These are phyloP conservation scores for Limtongozyma cylindracea DNA, from an alignment of 805 yeast genomes.

Conservation along the genomic window DNA sequence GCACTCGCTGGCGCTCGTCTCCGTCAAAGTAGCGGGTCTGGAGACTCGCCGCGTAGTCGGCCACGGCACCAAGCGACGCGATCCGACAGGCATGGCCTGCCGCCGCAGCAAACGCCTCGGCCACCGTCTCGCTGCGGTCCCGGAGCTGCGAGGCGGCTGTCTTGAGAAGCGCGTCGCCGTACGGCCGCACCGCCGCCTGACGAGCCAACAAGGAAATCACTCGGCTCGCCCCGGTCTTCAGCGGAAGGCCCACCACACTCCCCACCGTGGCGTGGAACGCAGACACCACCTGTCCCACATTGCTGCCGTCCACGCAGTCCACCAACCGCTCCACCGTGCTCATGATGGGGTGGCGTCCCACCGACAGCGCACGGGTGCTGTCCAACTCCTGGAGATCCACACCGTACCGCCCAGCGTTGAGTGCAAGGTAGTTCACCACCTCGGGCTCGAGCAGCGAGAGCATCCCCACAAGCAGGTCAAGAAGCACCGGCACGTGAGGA, in stretches of 20 bases:
- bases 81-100: slow-evolving; percentile 57
- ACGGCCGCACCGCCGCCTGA: slow-evolving; percentile 15
- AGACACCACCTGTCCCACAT: slow-evolving; percentile 20
- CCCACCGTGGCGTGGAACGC: slow-evolving; percentile 29
- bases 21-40: slow-evolving; percentile 28
- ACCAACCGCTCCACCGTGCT: slow-evolving; percentile 56
- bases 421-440: slow-evolving; percentile 55
- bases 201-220: slow-evolving; percentile 20
- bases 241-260: slow-evolving; percentile 68
- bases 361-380: slow-evolving; percentile 42
- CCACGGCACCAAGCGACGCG: slow-evolving; percentile 22
- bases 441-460: slow-evolving; percentile 88
- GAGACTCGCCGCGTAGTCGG: slow-evolving; percentile 25
- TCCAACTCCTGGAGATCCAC: slow-evolving; percentile 50
- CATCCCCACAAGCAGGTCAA: slow-evolving; percentile 41
- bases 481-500: slow-evolving; percentile 42
- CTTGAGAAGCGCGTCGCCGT: slow-evolving; percentile 37
- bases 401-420: slow-evolving; percentile 78
- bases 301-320: slow-evolving; percentile 22
- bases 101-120: slow-evolving; percentile 54
- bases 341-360: slow-evolving; percentile 74
- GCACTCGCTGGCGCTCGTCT: slow-evolving; percentile 16
- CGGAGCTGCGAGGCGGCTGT: slow-evolving; percentile 30
- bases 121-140: slow-evolving; percentile 50
- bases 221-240: slow-evolving; percentile 66